Evolutionary conservation across 2,329 filamentous ascomycete species (phyloP).

Genomic region (Chaetothyriales sp.): DNA sequence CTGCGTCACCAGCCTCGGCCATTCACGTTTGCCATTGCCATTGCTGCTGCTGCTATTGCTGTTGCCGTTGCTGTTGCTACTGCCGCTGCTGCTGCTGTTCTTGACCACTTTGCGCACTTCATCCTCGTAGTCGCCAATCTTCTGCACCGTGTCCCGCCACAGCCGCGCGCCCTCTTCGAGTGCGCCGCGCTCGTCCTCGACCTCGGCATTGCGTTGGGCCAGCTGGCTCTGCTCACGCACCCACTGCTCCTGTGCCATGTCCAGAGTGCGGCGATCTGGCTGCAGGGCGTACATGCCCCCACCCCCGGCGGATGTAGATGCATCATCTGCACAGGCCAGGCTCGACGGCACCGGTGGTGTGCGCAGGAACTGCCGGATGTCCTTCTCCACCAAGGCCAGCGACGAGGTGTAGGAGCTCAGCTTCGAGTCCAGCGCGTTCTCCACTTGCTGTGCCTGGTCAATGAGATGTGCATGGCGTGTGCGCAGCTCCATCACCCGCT

Average conservation of each 20-base stretch:
- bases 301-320: background rate
- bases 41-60: conserved; percentile 5
- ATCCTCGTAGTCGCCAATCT: conserved; percentile 41
- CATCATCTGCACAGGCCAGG: conserved; percentile 12
- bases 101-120: conserved; percentile 30
- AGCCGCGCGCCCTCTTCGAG: conserved; percentile 45
- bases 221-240: conserved; percentile 35
- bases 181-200: conserved; percentile 42
- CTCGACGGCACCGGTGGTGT: conserved; percentile 31
- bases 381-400: conserved; percentile 41
- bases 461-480: conserved; percentile 40
- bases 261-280: conserved; percentile 44
- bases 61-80: conserved; percentile 9
- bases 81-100: conserved; percentile 7
- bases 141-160: conserved; percentile 43
- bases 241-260: conserved; percentile 47
- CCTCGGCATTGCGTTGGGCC: conserved; percentile 30
- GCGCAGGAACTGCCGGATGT: conserved; percentile 40
- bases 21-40: background rate
- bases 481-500: conserved; percentile 42
- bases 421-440: conserved; percentile 46
- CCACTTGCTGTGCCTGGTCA: conserved; percentile 37
- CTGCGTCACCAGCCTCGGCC: conserved; percentile 3
- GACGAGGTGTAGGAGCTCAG: conserved; percentile 46
- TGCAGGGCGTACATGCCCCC: conserved; percentile 38